Evolutionary conservation across 192 early-diverging fungal species (phyloP).

Genomic region (Podila epigama): DNA sequence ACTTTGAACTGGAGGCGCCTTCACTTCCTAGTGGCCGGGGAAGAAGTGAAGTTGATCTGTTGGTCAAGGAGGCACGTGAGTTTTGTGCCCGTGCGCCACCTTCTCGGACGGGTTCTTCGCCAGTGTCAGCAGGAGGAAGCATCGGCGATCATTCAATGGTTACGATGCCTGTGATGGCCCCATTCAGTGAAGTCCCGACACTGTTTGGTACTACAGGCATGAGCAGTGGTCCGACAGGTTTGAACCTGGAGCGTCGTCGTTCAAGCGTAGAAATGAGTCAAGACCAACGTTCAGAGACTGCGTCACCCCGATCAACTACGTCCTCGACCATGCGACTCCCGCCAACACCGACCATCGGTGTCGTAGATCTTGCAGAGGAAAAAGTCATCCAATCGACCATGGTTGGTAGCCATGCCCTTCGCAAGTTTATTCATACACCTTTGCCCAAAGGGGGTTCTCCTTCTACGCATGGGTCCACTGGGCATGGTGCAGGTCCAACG

Average conservation of each 20-base stretch:
- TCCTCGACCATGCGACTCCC: neutral
- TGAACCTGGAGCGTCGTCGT: too few species aligned
- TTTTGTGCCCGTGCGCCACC: constrained; percentile 24
- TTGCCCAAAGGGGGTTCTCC: neutral
- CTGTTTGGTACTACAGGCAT: too few species aligned
- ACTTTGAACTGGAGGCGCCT: neutral
- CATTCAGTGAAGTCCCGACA: too few species aligned
- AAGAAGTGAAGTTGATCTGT: constrained; percentile 4
- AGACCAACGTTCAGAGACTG: neutral
- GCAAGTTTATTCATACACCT: constrained; percentile 20
- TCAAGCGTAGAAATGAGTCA: neutral
- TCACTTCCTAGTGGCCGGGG: neutral
- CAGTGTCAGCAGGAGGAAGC: neutral
- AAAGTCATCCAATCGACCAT: constrained; percentile 30
- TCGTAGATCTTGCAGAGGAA: constrained; percentile 37
- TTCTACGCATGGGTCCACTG: neutral
- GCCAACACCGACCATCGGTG: neutral
- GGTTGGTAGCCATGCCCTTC: constrained; percentile 33
- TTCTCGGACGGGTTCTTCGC: neutral
- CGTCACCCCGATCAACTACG: neutral
- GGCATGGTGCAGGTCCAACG: neutral
- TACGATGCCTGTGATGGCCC: too few species aligned
- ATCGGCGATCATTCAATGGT: neutral
- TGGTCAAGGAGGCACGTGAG: constrained; percentile 37
- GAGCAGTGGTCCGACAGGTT: too few species aligned